Evolutionary conservation across 2,329 filamentous ascomycete species (phyloP).

Genomic region (Pyricularia sp.): DNA sequence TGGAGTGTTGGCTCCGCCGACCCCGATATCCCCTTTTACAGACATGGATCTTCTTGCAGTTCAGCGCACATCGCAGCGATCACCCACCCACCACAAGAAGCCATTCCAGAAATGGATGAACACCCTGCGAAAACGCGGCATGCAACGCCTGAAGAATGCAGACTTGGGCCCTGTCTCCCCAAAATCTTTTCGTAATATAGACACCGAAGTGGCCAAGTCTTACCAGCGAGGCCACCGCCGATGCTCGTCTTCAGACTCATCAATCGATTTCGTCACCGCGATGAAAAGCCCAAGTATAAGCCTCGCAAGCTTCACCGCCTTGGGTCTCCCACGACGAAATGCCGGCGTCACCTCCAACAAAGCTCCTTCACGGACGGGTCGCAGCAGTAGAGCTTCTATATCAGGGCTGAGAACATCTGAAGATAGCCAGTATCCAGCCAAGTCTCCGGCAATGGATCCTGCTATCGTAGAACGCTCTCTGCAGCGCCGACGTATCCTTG

Average conservation of each 20-base stretch:
- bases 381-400: slow-evolving; percentile 48
- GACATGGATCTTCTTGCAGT: not conserved
- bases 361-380: slow-evolving; percentile 44
- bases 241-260: slow-evolving; percentile 58
- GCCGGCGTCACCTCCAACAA: slow-evolving; percentile 39
- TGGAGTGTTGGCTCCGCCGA: not conserved
- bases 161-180: slow-evolving; percentile 12
- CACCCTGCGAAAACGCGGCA: slow-evolving; percentile 47
- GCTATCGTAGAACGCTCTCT: slow-evolving; percentile 57
- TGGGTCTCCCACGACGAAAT: slow-evolving; percentile 41
- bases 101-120: slow-evolving; percentile 65
- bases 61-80: not conserved
- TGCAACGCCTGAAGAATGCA: slow-evolving; percentile 21
- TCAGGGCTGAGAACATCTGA: slow-evolving; percentile 50
- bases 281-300: slow-evolving; percentile 74
- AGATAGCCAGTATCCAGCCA: slow-evolving; percentile 49
- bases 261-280: slow-evolving; percentile 65
- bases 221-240: slow-evolving; percentile 22
- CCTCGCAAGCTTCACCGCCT: slow-evolving; percentile 56
- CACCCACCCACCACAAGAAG: slow-evolving; percentile 9
- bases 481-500: slow-evolving; percentile 65
- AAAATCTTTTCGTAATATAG: slow-evolving; percentile 19
- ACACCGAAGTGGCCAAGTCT: slow-evolving; percentile 14
- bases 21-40: not conserved
- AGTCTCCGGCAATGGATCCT: slow-evolving; percentile 43